Base-by-base conservation (phyloP, 371 early-diverging fungal genomes). In the Amoeboaphelidium protococcarum region DNA sequence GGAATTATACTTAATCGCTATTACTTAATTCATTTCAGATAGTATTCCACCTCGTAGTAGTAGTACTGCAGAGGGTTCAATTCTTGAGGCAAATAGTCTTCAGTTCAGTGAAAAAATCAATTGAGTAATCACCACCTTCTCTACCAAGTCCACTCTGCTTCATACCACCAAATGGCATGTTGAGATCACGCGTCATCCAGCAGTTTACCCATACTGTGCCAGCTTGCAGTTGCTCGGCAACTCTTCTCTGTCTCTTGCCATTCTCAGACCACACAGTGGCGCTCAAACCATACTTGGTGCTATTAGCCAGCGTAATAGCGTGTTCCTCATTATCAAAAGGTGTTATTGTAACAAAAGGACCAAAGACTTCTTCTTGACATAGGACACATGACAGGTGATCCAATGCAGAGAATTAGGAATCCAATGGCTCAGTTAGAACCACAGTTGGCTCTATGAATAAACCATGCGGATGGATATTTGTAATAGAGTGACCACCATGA, bases 351-450 rank as follows among this genome's bases (percentile, higher is more conserved):
- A 86, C 72, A 82, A 80, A 61, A 3, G 64, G 64, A 0, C 78
- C 84, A 66, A 85, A 88, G 10, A 86, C 80, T 54, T 86, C 85
- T 51, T 84, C 81, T n/a, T 66, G 70, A 27, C 73, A 69, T 22
- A 76, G 56, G 6, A 71, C 55, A 46, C 37, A 31, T 31, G 6
- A 10, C 37, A 31, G 6, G 6, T 6, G 37, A 31, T 31, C 16
- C 37, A 31, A 10, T 31, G 6, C n/a, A n/a, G n/a, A n/a, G n/a
- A n/a, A n/a, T n/a, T n/a, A n/a, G n/a, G n/a, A n/a, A n/a, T n/a
- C n/a, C n/a, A n/a, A n/a, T n/a, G n/a, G n/a, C n/a, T n/a, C n/a
- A n/a, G n/a, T n/a, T n/a, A n/a, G n/a, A n/a, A n/a, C n/a, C n/a
- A n/a, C n/a, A n/a, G n/a, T n/a, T n/a, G n/a, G n/a, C n/a, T n/a